phyloP scores from a whole-genome alignment of 164 flowering plant species.

The Platanus orientalis region DNA sequence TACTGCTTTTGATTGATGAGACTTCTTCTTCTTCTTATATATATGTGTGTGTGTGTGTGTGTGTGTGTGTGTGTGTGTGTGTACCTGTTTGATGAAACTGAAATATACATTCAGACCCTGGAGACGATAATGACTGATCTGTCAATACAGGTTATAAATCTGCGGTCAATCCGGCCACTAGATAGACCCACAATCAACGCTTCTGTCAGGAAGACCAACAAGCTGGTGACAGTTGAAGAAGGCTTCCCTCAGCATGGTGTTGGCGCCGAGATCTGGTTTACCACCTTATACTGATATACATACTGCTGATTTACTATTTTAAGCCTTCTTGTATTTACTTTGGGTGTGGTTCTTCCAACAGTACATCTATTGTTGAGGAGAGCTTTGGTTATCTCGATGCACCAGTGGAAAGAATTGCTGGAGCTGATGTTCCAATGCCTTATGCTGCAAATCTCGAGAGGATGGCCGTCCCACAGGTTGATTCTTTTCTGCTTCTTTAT shows the following conservation, averaged over 20 bases:
- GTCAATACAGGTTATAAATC: conserved; percentile 67
- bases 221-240: conserved; percentile 91
- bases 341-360: conserved; percentile 23
- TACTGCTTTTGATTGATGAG: too few relatives aligned
- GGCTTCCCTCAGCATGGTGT: conserved; percentile 98
- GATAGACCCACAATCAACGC: conserved; percentile 85
- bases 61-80: too few relatives aligned
- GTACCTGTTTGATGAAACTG: background rate
- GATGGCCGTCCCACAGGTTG: conserved; percentile 89
- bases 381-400: conserved; percentile 94
- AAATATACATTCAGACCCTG: too few relatives aligned
- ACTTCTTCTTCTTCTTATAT: too few relatives aligned
- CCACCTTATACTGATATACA: background rate
- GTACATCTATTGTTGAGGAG: conserved; percentile 80
- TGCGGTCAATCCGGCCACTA: conserved; percentile 93
- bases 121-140: background rate
- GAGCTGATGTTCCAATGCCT: conserved; percentile 95
- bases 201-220: conserved; percentile 88
- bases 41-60: too few relatives aligned
- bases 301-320: background rate
- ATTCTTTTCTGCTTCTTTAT: background rate
- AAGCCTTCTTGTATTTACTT: background rate
- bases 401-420: conserved; percentile 84
- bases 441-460: conserved; percentile 94
- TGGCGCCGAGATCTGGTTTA: conserved; percentile 93